phyloP scores from a whole-genome alignment of 495 filamentous ascomycete genomes.

The Neurospora sp. region DNA sequence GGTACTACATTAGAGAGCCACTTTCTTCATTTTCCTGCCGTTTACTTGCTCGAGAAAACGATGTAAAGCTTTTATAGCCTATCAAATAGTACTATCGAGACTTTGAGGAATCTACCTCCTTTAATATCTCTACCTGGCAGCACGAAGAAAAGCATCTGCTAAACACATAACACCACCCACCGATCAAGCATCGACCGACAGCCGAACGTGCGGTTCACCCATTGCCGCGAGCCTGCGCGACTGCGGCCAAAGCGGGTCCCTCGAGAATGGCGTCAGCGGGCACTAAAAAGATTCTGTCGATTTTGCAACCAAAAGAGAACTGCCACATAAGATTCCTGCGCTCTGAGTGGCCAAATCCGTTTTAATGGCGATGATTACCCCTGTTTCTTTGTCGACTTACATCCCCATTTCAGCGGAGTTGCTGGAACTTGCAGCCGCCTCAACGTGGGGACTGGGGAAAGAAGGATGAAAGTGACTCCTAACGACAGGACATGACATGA shows the following conservation, averaged over 20 bases:
- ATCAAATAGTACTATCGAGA: no score
- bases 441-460: background rate
- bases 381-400: background rate
- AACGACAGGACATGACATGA: background rate
- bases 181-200: background rate
- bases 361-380: background rate
- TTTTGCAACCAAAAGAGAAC: background rate
- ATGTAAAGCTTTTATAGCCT: no score
- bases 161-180: no score
- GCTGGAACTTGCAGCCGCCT: background rate
- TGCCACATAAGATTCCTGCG: background rate
- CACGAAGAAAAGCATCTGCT: no score
- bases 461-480: background rate
- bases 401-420: background rate
- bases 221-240: background rate
- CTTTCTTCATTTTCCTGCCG: no score
- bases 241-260: constrained; percentile 1
- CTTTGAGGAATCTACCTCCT: no score
- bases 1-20: no score
- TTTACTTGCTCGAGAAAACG: no score
- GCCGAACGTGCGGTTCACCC: background rate
- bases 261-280: constrained; percentile 21
- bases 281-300: constrained; percentile 8
- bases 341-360: background rate
- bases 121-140: no score